Evolutionary conservation across 768 basidiomycete genomes (phyloP), one percentile per base, ranked within the genome.

Genomic region (Auricularia heimuer): DNA sequence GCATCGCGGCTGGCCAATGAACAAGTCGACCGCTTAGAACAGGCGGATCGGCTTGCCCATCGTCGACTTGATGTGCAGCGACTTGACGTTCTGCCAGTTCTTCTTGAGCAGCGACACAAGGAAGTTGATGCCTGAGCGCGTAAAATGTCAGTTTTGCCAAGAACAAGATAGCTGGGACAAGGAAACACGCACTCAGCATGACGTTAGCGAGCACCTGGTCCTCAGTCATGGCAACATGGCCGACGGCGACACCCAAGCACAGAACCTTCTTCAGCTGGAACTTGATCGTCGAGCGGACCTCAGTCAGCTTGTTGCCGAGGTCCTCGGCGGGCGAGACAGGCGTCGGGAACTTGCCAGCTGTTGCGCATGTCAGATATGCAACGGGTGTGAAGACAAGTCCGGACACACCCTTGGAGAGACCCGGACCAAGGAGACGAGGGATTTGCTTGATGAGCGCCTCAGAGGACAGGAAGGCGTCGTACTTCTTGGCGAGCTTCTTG

Each of bases 221-320:
- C 70, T 98, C 94, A 66, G 82, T 89, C 95, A 99, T 98, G 76
- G 96, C 84, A 76, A 96, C 84, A 79, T 99, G 94, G 71, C 95
- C 97, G 68, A 99, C 90, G 72, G 97, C 97, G 69, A 98, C 96
- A 81, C 94, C 97, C 80, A 99, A 82, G 81, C 97, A 99, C 65
- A 99, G 84, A 66, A 98, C 97, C 82, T 94, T 94, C 86, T 98
- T 98, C 64, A 98, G 86, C 84, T 98, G 96, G 91, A 98, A 98
- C 82, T 98, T 99, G 86, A 99, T 98, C 70, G 96, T 98, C 70
- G 94, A 96, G 75, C 92, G 90, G 70, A 99, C 95, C 78, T 99
- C 97, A 69, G 79, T 86, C 75, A 97, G 81, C 82, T 98, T 98
- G 82, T 86, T 89, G 74, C 73, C 71, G 64, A 99, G 80, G 78